Conservation (phyloP, 2,329 filamentous ascomycete genomes). For the Fusarium pseudograminearum region DNA sequence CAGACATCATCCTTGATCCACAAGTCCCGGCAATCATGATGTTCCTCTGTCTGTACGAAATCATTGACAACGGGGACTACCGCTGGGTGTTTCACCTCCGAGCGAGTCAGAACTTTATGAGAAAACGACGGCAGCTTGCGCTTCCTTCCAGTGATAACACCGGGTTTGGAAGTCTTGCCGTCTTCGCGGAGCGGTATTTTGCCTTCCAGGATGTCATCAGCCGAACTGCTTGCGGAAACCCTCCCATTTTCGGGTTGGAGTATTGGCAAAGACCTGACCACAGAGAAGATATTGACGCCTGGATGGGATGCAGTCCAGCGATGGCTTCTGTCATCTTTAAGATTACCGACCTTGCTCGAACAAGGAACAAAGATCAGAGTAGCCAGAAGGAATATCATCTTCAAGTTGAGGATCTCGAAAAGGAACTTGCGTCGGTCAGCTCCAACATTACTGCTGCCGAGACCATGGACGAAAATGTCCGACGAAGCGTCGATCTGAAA, state of each 20-base stretch:
- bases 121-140: constrained; percentile 49
- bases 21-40: constrained; percentile 44
- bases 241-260: constrained; percentile 59
- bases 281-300: constrained; percentile 51
- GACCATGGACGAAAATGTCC: constrained; percentile 31
- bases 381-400: background rate
- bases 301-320: constrained; percentile 63
- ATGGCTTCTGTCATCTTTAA: constrained; percentile 60
- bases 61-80: constrained; percentile 41
- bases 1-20: constrained; percentile 36
- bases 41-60: constrained; percentile 44
- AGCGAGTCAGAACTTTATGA: constrained; percentile 61
- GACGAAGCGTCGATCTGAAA: constrained; percentile 48
- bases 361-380: constrained; percentile 23
- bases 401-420: constrained; percentile 16
- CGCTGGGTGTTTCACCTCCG: constrained; percentile 61
- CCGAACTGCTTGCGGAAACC: constrained; percentile 62
- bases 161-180: constrained; percentile 25
- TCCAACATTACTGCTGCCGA: background rate
- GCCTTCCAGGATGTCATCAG: constrained; percentile 65
- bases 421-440: constrained; percentile 1
- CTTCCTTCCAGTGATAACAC: constrained; percentile 21
- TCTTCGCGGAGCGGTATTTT: constrained; percentile 61
- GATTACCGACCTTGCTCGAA: constrained; percentile 61
- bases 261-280: constrained; percentile 56